Evolutionary conservation across 2,329 filamentous ascomycete species (phyloP).

Genomic region (Aspergillus candidus): DNA sequence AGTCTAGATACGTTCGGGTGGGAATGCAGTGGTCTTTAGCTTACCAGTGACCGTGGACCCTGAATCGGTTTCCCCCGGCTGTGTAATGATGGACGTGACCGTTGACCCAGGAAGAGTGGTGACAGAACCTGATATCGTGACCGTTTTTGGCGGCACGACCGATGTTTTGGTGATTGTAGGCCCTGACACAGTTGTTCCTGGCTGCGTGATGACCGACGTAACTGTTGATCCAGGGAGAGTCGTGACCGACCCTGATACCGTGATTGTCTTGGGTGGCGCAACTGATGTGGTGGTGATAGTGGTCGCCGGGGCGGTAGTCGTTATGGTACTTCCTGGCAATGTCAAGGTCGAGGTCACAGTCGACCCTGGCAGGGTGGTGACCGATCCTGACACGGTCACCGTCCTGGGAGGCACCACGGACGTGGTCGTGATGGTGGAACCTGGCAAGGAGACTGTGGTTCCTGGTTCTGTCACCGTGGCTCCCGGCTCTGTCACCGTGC

Average conservation of each 20-base stretch:
- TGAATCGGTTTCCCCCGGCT: conserved; percentile 1
- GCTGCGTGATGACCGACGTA: background rate
- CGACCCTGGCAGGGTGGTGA: conserved; percentile 3
- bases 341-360: conserved; percentile 1
- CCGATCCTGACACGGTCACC: conserved; percentile 1
- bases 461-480: conserved; percentile 1
- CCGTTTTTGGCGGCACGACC: background rate
- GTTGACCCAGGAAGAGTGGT: conserved; percentile 16
- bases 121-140: background rate
- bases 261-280: background rate
- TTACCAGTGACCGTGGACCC: background rate
- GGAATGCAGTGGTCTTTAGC: background rate
- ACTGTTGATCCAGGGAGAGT: conserved; percentile 15
- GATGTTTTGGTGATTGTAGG: background rate
- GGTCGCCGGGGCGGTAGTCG: conserved; percentile 1
- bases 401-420: too few species aligned
- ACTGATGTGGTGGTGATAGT: too few species aligned
- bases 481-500: conserved; percentile 1
- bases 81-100: background rate
- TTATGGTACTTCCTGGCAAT: too few species aligned
- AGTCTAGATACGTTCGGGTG: background rate
- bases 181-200: conserved; percentile 4
- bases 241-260: conserved; percentile 1
- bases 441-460: conserved; percentile 6
- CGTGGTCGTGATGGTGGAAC: background rate